Evolutionary conservation across 306 rosid species (phyloP), one percentile per base, ranked within the genome.

Genomic region (Alnus glutinosa): DNA sequence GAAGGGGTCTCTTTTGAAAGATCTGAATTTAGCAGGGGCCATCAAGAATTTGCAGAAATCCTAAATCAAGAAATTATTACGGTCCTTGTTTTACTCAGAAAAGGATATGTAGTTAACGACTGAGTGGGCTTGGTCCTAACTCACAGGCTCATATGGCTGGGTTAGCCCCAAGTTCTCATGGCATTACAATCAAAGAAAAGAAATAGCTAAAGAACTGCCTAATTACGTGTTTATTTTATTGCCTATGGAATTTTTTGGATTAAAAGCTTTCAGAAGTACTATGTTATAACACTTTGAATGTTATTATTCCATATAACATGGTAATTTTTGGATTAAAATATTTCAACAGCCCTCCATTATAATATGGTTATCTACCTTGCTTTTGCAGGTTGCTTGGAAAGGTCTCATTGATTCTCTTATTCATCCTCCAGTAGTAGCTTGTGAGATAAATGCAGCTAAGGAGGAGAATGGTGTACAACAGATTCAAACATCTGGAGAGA

Each of bases 371-470:
- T 16, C 37, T 49, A 44, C 34, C 44, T 51, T 66, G 49, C 47
- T 51, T 37, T 54, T 81, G 50, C 86, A 92, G 98, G 94, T 89
- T 82, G 92, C 97, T 46, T 94, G 98, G 97, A 92, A 90, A 88
- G 93, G 97, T 75, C 90, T 92, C 79, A 84, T 89, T 30, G 93
- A 94, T 79, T 93, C 98, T 37, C 94, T 94, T 69, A 81, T 90
- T 89, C 84, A 76, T 78, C 78, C 79, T 71, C 81, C 86, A 71
- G 58, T 73, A 47, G 72, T 84, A n/a, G 74, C 64, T 75, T 73
- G 75, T 51, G 75, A 80, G 71, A 82, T 76, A 78, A 82, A 57
- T 84, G 73, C 81, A 51, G 75, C 57, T 55, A n/a, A 75, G 68
- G 81, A 44, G 83, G 88, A 77, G 30, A 66, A 52, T 74, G 55